A percentile compares a stretch with the other conserved stretches of the same genome.
These are phyloP conservation scores for Aspergillus indologenus DNA, from an alignment of 495 filamentous ascomycete genomes.

Conservation along the genomic window DNA sequence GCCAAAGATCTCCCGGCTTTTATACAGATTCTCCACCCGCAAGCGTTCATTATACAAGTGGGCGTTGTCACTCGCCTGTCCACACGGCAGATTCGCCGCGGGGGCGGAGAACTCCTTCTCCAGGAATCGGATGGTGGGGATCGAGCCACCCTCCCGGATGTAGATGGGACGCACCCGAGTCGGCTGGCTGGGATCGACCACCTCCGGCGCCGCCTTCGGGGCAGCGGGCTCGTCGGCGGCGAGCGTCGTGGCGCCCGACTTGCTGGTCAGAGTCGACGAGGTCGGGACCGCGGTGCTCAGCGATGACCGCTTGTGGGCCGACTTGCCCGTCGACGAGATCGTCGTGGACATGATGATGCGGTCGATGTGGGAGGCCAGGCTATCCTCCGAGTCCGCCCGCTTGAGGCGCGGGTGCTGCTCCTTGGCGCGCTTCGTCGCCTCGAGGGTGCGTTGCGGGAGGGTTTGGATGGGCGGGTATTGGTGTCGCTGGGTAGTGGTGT, in stretches of 20 bases:
- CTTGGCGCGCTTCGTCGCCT: constrained; percentile 13
- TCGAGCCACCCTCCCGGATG: constrained; percentile 92
- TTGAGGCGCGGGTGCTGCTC: constrained; percentile 20
- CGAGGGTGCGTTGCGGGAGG: constrained; percentile 14
- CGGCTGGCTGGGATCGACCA: not conserved
- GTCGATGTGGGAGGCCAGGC: constrained; percentile 46
- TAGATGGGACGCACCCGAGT: constrained; percentile 57
- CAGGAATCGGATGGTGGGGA: constrained; percentile 87
- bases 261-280: constrained; percentile 54
- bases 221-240: not conserved
- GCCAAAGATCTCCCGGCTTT: constrained; percentile 87
- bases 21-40: constrained; percentile 80
- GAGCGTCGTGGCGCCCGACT: constrained; percentile 10
- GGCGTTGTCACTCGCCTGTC: constrained; percentile 89
- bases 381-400: constrained; percentile 43
- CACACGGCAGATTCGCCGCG: constrained; percentile 90
- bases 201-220: not conserved
- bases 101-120: constrained; percentile 93
- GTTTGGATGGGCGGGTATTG: constrained; percentile 30
- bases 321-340: constrained; percentile 37
- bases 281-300: constrained; percentile 47
- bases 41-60: constrained; percentile 95
- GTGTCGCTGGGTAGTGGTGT: constrained; percentile 28
- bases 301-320: constrained; percentile 35
- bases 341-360: constrained; percentile 46